Base-by-base conservation (phyloP, 306 rosid species). In the Corylus americana region DNA sequence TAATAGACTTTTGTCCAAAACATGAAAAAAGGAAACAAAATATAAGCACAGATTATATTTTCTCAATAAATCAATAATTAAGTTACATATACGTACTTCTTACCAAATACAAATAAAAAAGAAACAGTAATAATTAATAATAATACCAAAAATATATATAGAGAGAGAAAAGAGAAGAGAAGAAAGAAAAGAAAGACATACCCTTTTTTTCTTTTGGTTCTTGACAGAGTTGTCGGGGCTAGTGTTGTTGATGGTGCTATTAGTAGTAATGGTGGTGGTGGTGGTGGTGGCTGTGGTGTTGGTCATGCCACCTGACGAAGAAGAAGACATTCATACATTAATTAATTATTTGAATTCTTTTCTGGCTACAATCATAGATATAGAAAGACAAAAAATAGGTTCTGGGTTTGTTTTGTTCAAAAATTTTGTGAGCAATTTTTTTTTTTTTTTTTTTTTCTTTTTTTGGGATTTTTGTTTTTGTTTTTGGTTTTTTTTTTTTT, bases 151-250 rank as follows among this genome's bases (percentile, higher is more conserved):
- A 25, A 17, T 2, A 31, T 31, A 22, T 22, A 11, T 0, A 14
- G 8, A 35, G 18, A 29, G 22, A 31, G 35, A 29, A 29, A 29
- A 29, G 31, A 31, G 35, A 31, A 31, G 35, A 31, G 35, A 31
- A 31, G 35, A 31, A 17, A 20, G 31, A 13, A 20, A 14, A 2
- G 13, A 58, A 49, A 2, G 0, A 31, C 57, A 7, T 31, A 89
- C 98, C 92, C 82, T 86, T 81, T 89, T 94, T 72, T 94, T 92
- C 85, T 88, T 92, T 14, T 86, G 92, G 74, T 83, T 84, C 87
- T 87, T 91, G 84, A 45, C 57, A 50, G 81, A 68, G 70, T 55
- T 62, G 17, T 89, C 92, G 1, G 82, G 74, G 12, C 68, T 39
- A 18, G 76, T 2, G 5, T 5, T 39, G n/a, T 71, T 4, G 58